Base-by-base conservation (phyloP, 345 rosid species). In the Anastatica hierochuntica region DNA sequence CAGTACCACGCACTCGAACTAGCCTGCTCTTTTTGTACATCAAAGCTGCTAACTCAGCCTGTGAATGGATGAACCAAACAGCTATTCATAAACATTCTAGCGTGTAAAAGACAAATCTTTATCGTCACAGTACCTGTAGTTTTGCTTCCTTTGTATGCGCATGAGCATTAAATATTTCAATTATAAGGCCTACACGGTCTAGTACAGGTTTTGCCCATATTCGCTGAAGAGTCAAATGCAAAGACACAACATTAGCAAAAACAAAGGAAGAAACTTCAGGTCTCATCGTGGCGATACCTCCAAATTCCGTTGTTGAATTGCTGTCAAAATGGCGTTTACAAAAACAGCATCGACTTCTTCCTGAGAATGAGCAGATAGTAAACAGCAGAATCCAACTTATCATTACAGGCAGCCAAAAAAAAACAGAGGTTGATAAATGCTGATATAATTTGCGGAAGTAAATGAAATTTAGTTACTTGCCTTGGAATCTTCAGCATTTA, bases 101-200 rank as follows among this genome's bases (percentile, higher is more conserved):
- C 6, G n/a, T 10, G 16, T 21, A 14, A n/a, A 21, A 21, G 47
- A 4, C 13, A 11, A 55, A 43, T 33, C 19, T 49, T 14, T 35
- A 56, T 10, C 30, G 6, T 53, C 38, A 63, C 45, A 12, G n/a
- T 46, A 90, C 98, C 95, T 90, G 98, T 7, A 90, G 74, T 71
- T 84, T 87, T 11, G 92, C 98, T 80, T 90, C 95, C 55, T 79
- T 87, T 1, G 96, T 75, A 53, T 84, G 90, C 3, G 96, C 98
- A 80, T 87, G 98, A 38, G 95, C 95, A 76, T 84, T 87, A 53
- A 90, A 90, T 73, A 87, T 90, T 74, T 84, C 98, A 31, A 90
- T 84, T 49, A 90, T 90, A 58, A 90, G 89, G 19, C 92, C 96
- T 43, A 90, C 90, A 34, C 98, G 90, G 53, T 90, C 98, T 29